Percentiles rank a stretch among this genome's conserved stretches.
These are phyloP conservation scores for Cladorrhinum sp. DNA, from an alignment of 2,329 filamentous ascomycete species.

Conservation along the genomic window DNA sequence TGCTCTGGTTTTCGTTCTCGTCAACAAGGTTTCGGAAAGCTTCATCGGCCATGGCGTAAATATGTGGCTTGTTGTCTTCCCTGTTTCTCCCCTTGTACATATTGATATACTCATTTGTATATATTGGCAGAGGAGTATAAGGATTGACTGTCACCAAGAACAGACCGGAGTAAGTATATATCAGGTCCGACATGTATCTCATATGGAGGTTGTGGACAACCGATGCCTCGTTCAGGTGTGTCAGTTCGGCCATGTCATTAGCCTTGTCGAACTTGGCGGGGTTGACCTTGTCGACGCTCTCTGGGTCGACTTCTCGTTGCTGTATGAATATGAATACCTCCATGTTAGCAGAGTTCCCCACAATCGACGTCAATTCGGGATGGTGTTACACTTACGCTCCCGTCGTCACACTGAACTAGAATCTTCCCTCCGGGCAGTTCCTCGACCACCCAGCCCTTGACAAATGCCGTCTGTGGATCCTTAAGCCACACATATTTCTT, in stretches of 20 bases:
- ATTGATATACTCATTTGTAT: constrained; percentile 93
- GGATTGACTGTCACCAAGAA: constrained; percentile 98
- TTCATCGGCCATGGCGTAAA: constrained; percentile 95
- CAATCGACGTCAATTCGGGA: not conserved
- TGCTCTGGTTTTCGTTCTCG: constrained; percentile 94
- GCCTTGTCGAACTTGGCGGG: constrained; percentile 99
- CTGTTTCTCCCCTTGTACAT: constrained; percentile 92
- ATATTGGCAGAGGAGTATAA: constrained; percentile 91
- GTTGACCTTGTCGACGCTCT: constrained; percentile 97
- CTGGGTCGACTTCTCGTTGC: constrained; percentile 82
- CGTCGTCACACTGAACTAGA: constrained; percentile 90
- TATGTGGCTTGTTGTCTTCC: constrained; percentile 95
- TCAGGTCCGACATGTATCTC: constrained; percentile 91
- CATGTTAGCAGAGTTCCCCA: not conserved
- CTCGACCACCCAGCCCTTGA: constrained; percentile 88
- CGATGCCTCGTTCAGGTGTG: constrained; percentile 94
- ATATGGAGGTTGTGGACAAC: constrained; percentile 96
- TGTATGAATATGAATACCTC: constrained; percentile 42
- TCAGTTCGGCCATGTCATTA: constrained; percentile 98
- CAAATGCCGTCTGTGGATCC: constrained; percentile 81
- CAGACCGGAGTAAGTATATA: constrained; percentile 96
- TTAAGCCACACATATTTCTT: constrained; percentile 98
- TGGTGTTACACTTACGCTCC: constrained; percentile 57
- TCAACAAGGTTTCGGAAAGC: constrained; percentile 95
- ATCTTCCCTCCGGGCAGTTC: constrained; percentile 68